Evolutionary conservation across 73 alveolate genomes (phyloP).

Genomic region (Blepharisma stoltei): DNA sequence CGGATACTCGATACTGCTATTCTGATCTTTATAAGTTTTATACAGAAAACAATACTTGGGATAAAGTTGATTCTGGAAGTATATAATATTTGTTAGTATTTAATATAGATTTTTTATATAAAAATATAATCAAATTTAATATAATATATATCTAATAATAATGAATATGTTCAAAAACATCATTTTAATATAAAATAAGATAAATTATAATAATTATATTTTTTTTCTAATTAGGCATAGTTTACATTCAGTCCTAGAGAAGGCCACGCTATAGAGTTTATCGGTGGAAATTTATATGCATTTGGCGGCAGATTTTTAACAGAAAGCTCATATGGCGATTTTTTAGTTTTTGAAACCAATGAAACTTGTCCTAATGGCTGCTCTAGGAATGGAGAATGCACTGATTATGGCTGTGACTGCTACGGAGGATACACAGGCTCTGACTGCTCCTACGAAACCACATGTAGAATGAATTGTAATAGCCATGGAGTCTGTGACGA

Average conservation of each 20-base stretch:
- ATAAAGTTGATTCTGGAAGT: background rate
- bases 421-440: background rate
- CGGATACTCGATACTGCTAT: background rate
- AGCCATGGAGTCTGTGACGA: conserved; percentile 10
- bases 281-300: background rate
- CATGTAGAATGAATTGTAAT: conserved; percentile 15
- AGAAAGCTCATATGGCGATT: conserved; percentile 12
- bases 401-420: conserved; percentile 16
- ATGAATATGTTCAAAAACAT: too few relatives aligned
- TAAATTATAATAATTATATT: too few relatives aligned
- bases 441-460: background rate
- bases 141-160: too few relatives aligned
- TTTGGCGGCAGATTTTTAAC: conserved; percentile 20
- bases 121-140: too few relatives aligned
- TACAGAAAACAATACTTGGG: background rate
- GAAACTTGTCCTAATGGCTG: conserved; percentile 22
- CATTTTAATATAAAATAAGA: too few relatives aligned
- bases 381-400: conserved; percentile 20
- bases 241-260: background rate
- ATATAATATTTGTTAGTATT: too few relatives aligned
- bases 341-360: conserved; percentile 4
- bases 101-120: too few relatives aligned
- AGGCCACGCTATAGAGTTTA: background rate
- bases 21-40: background rate
- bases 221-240: too few relatives aligned